phyloP scores from a whole-genome alignment of 371 early-diverging fungal genomes.

The Mucor irregularis region DNA sequence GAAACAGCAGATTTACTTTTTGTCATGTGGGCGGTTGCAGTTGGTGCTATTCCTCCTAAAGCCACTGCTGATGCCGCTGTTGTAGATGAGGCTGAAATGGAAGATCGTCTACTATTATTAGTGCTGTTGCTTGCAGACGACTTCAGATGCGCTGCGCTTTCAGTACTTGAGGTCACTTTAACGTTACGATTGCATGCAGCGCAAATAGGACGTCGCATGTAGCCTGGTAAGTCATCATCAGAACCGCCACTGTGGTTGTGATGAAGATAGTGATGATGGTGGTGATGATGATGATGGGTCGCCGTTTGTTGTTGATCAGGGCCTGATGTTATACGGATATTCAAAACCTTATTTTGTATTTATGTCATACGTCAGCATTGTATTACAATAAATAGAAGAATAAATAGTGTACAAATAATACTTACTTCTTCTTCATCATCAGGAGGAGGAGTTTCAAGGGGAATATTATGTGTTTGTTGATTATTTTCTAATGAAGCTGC shows the following conservation, averaged over 20 bases:
- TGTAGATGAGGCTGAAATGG: neutral
- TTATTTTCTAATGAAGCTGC: conserved; percentile 1
- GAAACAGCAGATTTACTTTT: neutral
- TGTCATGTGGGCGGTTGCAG: neutral
- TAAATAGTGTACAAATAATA: neutral
- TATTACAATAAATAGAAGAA: neutral
- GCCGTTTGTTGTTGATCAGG: neutral
- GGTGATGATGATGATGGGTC: neutral
- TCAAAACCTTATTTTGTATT: neutral
- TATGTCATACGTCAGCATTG: neutral
- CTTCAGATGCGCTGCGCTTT: neutral
- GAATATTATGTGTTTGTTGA: neutral
- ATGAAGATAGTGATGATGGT: neutral
- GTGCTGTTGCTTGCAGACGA: neutral
- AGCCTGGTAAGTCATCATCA: conserved; percentile 16
- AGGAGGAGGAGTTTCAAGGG: conserved; percentile 7
- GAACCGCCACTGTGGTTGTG: neutral
- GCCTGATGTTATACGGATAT: neutral
- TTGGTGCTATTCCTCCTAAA: neutral
- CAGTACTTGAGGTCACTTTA: conserved; percentile 14
- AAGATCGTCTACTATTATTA: neutral
- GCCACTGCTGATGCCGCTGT: too few relatives aligned
- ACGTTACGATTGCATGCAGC: conserved; percentile 30
- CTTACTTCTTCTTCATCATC: conserved; percentile 8
- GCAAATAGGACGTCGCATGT: conserved; percentile 25